Conservation (phyloP, 495 filamentous ascomycete genomes). For the Penicillium pancosmium region DNA sequence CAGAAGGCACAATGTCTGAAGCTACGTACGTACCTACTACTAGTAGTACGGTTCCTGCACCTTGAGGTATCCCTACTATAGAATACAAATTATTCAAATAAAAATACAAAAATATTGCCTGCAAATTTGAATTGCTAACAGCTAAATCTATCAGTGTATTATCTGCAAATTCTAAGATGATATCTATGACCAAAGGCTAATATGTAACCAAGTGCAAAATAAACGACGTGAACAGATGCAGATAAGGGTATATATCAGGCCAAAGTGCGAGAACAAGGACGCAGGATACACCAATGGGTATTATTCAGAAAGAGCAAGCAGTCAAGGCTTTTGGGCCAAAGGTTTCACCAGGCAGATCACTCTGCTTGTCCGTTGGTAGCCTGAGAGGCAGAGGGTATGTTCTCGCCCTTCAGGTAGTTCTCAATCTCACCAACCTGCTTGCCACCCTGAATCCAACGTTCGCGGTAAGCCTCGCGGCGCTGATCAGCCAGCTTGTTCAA, state of each 20-base stretch:
- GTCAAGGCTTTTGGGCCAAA: not conserved
- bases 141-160: not conserved
- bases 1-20: too few species aligned
- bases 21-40: too few species aligned
- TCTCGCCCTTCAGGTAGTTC: slow-evolving; percentile 71
- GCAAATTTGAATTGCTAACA: too few species aligned
- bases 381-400: slow-evolving; percentile 43
- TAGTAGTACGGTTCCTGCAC: too few species aligned
- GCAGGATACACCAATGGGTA: not conserved
- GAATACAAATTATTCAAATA: too few species aligned
- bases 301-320: not conserved
- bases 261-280: not conserved
- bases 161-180: not conserved
- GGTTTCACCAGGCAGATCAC: not conserved
- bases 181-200: not conserved
- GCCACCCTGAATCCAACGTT: slow-evolving; percentile 78
- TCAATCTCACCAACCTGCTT: slow-evolving; percentile 83
- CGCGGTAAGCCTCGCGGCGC: slow-evolving; percentile 56
- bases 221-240: slow-evolving; percentile 2
- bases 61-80: too few species aligned
- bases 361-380: not conserved
- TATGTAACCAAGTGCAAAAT: slow-evolving; percentile 2
- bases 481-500: slow-evolving; percentile 67
- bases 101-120: too few species aligned
- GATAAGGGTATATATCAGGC: not conserved